phyloP scores from a whole-genome alignment of 441 rosid genomes.

The Syzygium syzygioides region DNA sequence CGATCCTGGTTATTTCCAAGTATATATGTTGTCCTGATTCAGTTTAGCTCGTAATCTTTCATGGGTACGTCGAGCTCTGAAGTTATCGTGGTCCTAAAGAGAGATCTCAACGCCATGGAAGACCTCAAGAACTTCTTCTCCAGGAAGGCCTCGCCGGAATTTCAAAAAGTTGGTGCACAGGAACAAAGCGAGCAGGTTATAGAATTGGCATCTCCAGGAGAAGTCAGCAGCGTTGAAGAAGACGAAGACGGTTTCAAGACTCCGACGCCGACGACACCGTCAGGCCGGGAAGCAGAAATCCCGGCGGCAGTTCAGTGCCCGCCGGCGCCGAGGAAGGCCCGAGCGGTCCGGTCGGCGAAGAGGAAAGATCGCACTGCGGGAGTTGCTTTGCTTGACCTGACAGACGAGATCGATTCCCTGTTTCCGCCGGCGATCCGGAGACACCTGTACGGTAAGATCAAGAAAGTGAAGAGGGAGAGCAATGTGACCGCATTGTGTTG shows the following conservation, averaged over 20 bases:
- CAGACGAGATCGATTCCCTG: not conserved
- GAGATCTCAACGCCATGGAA: conserved; percentile 2
- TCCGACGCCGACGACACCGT: not conserved
- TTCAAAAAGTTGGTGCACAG: not conserved
- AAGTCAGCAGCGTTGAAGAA: not conserved
- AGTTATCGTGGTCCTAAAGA: not conserved
- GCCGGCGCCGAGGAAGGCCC: not conserved
- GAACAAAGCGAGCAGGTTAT: not conserved
- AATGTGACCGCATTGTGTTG: not conserved
- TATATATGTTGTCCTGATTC: not conserved
- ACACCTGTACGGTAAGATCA: not conserved
- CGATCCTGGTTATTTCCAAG: not conserved
- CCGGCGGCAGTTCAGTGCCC: not conserved
- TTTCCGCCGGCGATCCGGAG: not conserved
- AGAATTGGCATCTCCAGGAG: not conserved
- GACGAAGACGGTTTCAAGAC: not conserved
- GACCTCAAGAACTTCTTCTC: not conserved
- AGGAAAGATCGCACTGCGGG: not conserved
- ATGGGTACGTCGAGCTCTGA: not conserved
- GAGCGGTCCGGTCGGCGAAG: not conserved
- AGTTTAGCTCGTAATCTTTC: not conserved
- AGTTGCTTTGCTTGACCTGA: not conserved
- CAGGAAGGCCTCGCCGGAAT: not conserved
- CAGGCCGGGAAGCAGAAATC: not conserved
- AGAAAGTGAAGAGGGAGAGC: not conserved